Evolutionary conservation across 495 filamentous ascomycete genomes (phyloP).

Genomic region (Neurospora pannonica): DNA sequence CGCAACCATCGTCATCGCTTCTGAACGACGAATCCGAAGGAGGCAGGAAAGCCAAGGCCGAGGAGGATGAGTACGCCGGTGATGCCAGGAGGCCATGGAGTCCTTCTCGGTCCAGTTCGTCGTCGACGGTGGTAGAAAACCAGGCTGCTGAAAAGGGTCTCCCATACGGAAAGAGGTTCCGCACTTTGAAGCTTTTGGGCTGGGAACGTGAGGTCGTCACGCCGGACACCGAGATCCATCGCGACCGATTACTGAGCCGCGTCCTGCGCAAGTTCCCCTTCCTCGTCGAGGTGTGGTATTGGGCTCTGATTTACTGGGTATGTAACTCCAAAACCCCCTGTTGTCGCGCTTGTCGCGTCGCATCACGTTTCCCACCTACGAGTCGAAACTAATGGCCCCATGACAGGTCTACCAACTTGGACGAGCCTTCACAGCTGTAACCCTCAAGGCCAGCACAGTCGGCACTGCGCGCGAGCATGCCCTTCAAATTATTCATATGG

Average conservation of each 20-base stretch:
- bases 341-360: background rate
- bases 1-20: background rate
- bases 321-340: conserved; percentile 33
- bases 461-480: conserved; percentile 32
- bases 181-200: conserved; percentile 13
- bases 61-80: background rate
- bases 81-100: background rate
- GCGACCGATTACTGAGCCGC: conserved; percentile 27
- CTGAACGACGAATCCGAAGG: conserved; percentile 3
- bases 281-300: conserved; percentile 73
- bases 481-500: conserved; percentile 52
- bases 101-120: background rate
- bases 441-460: conserved; percentile 48
- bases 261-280: conserved; percentile 64
- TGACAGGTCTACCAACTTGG: conserved; percentile 25
- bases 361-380: background rate
- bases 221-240: conserved; percentile 20
- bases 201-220: conserved; percentile 17
- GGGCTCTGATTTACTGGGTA: conserved; percentile 61
- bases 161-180: conserved; percentile 8
- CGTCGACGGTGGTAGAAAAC: background rate
- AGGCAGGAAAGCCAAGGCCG: conserved; percentile 8
- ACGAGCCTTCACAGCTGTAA: conserved; percentile 43
- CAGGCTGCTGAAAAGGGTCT: conserved; percentile 11
- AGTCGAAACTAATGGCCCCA: background rate